Evolutionary conservation across 352 stramenopile genomes (phyloP).

Genomic region (Aphanomyces stellatus): DNA sequence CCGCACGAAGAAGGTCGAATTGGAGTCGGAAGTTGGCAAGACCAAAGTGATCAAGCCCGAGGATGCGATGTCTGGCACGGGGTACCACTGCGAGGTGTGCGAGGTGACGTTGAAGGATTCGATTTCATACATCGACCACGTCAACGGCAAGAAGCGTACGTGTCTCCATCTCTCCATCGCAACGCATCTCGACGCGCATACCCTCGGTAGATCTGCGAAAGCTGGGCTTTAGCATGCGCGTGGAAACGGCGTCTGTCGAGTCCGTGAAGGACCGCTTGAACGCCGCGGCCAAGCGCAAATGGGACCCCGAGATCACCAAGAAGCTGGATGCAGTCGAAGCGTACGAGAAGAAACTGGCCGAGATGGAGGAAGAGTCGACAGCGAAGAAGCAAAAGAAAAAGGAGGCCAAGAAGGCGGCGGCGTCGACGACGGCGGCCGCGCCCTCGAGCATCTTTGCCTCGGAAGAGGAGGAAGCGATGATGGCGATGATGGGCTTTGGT

Average conservation of each 20-base stretch:
- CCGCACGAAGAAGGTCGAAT: conserved; percentile 57
- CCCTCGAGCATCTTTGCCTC: conserved; percentile 19
- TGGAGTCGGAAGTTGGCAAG: conserved; percentile 79
- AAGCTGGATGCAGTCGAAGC: conserved; percentile 80
- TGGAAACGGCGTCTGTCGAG: conserved; percentile 80
- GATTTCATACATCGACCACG: conserved; percentile 90
- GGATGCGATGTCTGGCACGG: conserved; percentile 60
- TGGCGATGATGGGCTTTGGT: conserved; percentile 88
- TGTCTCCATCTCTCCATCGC: conserved; percentile 9
- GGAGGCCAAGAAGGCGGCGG: conserved; percentile 49
- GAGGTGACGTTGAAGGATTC: conserved; percentile 89
- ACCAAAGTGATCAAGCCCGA: conserved; percentile 82
- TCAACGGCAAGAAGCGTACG: conserved; percentile 92
- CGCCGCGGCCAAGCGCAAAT: conserved; percentile 73
- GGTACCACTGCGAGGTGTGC: conserved; percentile 91
- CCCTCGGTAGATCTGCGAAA: conserved; percentile 68
- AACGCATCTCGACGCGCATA: neutral
- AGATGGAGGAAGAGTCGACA: conserved; percentile 51
- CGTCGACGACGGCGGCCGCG: neutral
- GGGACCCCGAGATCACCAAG: conserved; percentile 70
- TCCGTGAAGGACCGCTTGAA: conserved; percentile 83
- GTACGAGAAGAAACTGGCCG: conserved; percentile 81
- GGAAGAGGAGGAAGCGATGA: conserved; percentile 70
- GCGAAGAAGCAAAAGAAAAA: conserved; percentile 64
- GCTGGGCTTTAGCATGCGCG: conserved; percentile 87